Conservation (phyloP, 148 eudicot genomes). For the Rhododendron williamsianum region DNA sequence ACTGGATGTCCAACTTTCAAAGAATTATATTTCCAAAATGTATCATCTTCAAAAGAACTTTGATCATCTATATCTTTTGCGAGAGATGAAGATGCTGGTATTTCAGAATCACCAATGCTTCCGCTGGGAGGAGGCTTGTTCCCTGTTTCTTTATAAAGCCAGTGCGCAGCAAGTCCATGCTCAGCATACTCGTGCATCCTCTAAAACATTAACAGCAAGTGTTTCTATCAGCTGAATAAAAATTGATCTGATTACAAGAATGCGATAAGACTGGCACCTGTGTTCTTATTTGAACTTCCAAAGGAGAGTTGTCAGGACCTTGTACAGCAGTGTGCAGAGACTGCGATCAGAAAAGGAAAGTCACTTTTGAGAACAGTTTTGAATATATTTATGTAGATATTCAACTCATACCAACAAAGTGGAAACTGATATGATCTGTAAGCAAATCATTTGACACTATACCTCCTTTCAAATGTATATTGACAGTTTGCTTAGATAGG, state of each 20-base stretch:
- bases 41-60: conserved; percentile 36
- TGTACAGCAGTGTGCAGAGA: conserved; percentile 93
- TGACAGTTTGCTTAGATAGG: background rate
- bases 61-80: conserved; percentile 45
- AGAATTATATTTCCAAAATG: conserved; percentile 42
- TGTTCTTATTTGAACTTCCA: conserved; percentile 96
- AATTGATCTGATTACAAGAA: conserved; percentile 9
- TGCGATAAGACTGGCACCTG: conserved; percentile 42
- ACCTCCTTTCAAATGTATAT: background rate
- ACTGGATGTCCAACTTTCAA: conserved; percentile 84
- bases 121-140: conserved; percentile 33
- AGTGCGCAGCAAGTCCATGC: conserved; percentile 96
- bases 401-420: background rate
- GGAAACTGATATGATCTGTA: background rate
- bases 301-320: conserved; percentile 77
- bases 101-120: conserved; percentile 34
- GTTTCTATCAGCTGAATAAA: conserved; percentile 1
- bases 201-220: conserved; percentile 26
- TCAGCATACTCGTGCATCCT: conserved; percentile 98
- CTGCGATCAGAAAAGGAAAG: conserved; percentile 42
- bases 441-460: background rate
- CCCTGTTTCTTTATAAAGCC: conserved; percentile 91
- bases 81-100: conserved; percentile 32
- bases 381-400: background rate
- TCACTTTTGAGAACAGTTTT: conserved; percentile 3